Percentiles rank a stretch among this genome's conserved stretches.
Evolutionary conservation across 148 eudicot genomes (phyloP).

Genomic region (Arctostaphylos glauca): DNA sequence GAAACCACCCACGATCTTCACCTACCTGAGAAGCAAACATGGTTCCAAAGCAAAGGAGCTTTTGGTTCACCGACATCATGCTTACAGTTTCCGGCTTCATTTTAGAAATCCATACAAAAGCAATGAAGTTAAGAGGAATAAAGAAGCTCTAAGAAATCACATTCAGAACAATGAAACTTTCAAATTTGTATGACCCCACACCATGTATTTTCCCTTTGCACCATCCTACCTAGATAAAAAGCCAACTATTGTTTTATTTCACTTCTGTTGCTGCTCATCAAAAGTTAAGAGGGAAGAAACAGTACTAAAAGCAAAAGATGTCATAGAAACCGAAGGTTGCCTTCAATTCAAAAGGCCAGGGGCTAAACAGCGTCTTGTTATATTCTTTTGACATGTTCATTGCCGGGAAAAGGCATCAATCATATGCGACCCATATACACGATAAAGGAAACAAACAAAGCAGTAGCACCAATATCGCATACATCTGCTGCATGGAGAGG

Average conservation of each 20-base stretch:
- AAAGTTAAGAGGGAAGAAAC: conserved; percentile 4
- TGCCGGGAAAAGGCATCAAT: not conserved
- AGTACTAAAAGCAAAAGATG: not conserved
- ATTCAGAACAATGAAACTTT: conserved; percentile 1
- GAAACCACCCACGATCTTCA: conserved; percentile 19
- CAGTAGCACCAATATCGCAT: not conserved
- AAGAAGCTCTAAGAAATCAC: not conserved
- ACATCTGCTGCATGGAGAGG: not conserved
- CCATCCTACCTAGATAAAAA: not conserved
- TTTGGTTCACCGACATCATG: conserved; percentile 94
- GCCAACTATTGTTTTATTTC: conserved; percentile 7
- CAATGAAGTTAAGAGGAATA: conserved; percentile 6
- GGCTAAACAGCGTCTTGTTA: not conserved
- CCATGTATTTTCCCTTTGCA: not conserved
- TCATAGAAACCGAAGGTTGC: not conserved
- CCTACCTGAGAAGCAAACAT: conserved; percentile 91
- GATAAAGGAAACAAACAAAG: not conserved
- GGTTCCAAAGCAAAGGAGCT: conserved; percentile 84
- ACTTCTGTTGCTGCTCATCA: conserved; percentile 7
- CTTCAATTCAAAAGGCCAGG: not conserved
- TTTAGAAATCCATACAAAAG: conserved; percentile 16
- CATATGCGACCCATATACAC: not conserved
- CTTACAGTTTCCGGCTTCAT: conserved; percentile 87
- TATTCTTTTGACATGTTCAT: not conserved
- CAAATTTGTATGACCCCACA: not conserved